Conservation (phyloP, 1,284 basidiomycete species). For the Cystobasidiaceae sp. region DNA sequence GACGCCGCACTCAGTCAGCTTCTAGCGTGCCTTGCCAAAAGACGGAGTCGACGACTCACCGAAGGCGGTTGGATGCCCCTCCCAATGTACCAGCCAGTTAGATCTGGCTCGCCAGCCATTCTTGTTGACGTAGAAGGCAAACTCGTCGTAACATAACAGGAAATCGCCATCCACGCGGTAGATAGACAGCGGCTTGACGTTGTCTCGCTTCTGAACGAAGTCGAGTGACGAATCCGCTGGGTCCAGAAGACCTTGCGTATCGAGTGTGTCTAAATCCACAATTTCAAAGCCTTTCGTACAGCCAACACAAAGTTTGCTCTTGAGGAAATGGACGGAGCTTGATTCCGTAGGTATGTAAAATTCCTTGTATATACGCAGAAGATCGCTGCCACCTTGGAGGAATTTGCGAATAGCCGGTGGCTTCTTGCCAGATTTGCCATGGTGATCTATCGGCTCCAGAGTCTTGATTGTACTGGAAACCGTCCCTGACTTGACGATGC, state of each 20-base stretch:
- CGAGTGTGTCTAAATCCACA: slow-evolving; percentile 93
- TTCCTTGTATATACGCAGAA: slow-evolving; percentile 78
- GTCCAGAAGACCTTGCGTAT: slow-evolving; percentile 93
- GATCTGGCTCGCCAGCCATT: slow-evolving; percentile 85
- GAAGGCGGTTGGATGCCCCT: slow-evolving; percentile 87
- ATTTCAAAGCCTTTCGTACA: slow-evolving; percentile 99
- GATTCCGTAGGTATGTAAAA: slow-evolving; percentile 99
- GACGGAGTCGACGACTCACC: slow-evolving; percentile 68
- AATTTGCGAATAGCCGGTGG: slow-evolving; percentile 80
- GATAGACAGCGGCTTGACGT: slow-evolving; percentile 88
- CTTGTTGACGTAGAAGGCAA: slow-evolving; percentile 50
- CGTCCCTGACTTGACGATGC: slow-evolving; percentile 92
- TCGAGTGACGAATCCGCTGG: slow-evolving; percentile 86
- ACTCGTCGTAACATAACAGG: slow-evolving; percentile 82
- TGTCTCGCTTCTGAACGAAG: slow-evolving; percentile 86
- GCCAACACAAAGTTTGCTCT: slow-evolving; percentile 95
- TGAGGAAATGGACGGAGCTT: slow-evolving; percentile 93
- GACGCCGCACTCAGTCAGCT: not conserved
- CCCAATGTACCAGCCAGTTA: slow-evolving; percentile 95
- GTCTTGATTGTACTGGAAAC: slow-evolving; percentile 97
- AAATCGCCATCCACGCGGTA: slow-evolving; percentile 97
- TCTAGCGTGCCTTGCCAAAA: no score
- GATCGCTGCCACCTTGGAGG: slow-evolving; percentile 89
- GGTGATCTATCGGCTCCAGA: slow-evolving; percentile 91
- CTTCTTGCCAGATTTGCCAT: slow-evolving; percentile 66